These are phyloP conservation scores for Apiospora kogelbergensis DNA, from an alignment of 2,329 filamentous ascomycete species.

Conservation along the genomic window DNA sequence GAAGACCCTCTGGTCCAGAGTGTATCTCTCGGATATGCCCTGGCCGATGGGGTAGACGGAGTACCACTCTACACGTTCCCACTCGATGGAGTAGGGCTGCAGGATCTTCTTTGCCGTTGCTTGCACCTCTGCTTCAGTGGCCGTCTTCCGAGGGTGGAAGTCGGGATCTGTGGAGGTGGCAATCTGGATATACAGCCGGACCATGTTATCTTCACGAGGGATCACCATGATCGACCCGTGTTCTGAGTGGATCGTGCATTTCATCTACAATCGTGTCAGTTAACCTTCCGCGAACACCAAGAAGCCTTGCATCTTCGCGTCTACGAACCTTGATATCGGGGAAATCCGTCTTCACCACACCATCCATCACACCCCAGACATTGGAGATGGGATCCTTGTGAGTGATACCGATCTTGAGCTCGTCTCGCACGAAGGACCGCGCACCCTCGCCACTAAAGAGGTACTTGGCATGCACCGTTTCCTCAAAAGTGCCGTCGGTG, in stretches of 20 bases:
- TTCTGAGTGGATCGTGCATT: conserved; percentile 74
- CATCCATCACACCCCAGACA: conserved; percentile 77
- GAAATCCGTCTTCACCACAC: conserved; percentile 71
- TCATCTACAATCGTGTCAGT: conserved; percentile 59
- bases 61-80: conserved; percentile 71
- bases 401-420: conserved; percentile 69
- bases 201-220: conserved; percentile 67
- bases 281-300: not conserved
- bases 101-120: conserved; percentile 64
- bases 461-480: conserved; percentile 69
- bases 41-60: conserved; percentile 77
- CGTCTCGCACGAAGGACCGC: conserved; percentile 63
- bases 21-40: conserved; percentile 68
- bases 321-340: conserved; percentile 68
- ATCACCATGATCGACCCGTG: conserved; percentile 80
- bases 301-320: not conserved
- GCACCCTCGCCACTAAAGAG: conserved; percentile 72
- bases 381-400: conserved; percentile 69
- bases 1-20: conserved; percentile 68
- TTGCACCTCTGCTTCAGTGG: conserved; percentile 64
- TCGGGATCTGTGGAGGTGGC: conserved; percentile 60
- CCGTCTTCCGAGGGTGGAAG: conserved; percentile 61
- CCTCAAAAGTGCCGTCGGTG: conserved; percentile 67
- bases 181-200: conserved; percentile 70
- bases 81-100: conserved; percentile 65